Evolutionary conservation across 257 asterid genomes (phyloP), one percentile per base, ranked within the genome.

Genomic region (Solanum pimpinellifolium): DNA sequence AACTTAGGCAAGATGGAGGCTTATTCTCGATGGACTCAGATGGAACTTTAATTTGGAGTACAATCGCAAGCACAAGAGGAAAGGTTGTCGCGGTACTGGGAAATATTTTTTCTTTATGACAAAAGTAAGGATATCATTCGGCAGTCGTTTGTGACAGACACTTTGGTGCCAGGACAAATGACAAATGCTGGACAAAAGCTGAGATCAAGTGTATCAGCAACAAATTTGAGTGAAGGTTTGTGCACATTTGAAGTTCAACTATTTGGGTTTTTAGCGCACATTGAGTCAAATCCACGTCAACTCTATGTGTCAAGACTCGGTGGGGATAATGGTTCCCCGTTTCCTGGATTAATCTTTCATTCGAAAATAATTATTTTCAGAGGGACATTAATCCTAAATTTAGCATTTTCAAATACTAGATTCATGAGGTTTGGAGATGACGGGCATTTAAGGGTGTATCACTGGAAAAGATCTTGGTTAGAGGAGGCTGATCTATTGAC

Each of bases 391-490:
- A 10, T 11, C 13, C 13, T 42, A 11, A 11, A 42, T 10, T 10
- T 42, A 3, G 14, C 13, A 42, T 42, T 42, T 10, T 42, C 47
- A 42, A 42, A 42, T 42, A 1, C 47, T 42, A 0, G 21, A 60
- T 83, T 11, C 73, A 23, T 60, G 52, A 83, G 15, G 59, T 25
- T 84, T 3, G 87, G 16, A 39, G 33, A 42, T 76, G 87, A 84
- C 84, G 89, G 89, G 33, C 89, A 74, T 69, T 74, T 88, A 60
- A 84, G 72, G 49, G 59, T 75, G 52, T 73, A 73, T 41, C 12
- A 37, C 20, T 3, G 16, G 23, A 23, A 4, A 10, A 9, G 41
- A 18, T 1, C 29, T 47, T 89, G 87, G 87, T 10, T 1, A 16
- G 77, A 25, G 66, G 23, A 31, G 47, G 37, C n/a, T 4, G 86